Evolutionary conservation across 768 basidiomycete genomes (phyloP).

Genomic region (Phlegmacium glaucopus): DNA sequence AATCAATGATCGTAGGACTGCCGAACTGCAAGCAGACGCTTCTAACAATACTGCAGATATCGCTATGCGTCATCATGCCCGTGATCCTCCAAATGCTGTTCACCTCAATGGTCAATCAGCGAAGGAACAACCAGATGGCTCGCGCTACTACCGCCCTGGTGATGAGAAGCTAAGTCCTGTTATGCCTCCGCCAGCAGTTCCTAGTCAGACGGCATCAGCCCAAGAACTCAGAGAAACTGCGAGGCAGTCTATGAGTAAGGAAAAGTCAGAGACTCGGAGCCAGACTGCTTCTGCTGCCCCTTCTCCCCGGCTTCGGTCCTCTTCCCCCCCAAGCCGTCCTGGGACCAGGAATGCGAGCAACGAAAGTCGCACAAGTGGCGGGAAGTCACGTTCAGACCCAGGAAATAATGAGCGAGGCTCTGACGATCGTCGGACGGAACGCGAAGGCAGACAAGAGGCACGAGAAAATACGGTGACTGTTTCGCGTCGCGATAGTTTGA

Average conservation of each 20-base stretch:
- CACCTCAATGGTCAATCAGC: slow-evolving; percentile 11
- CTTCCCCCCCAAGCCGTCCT: slow-evolving; percentile 62
- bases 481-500: slow-evolving; percentile 48
- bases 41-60: slow-evolving; percentile 6
- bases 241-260: slow-evolving; percentile 57
- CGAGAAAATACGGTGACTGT: slow-evolving; percentile 37
- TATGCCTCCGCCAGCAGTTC: slow-evolving; percentile 78
- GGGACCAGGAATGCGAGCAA: slow-evolving; percentile 68
- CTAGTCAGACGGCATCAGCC: slow-evolving; percentile 75
- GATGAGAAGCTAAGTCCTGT: slow-evolving; percentile 41
- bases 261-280: slow-evolving; percentile 40
- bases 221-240: slow-evolving; percentile 81
- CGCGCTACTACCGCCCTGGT: slow-evolving; percentile 32
- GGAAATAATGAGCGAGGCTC: slow-evolving; percentile 38
- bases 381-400: slow-evolving; percentile 54
- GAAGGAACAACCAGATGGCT: slow-evolving; percentile 25
- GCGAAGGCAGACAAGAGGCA: slow-evolving; percentile 45
- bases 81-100: slow-evolving; percentile 3
- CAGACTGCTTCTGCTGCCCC: slow-evolving; percentile 50
- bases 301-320: slow-evolving; percentile 61
- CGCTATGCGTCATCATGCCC: slow-evolving; percentile 9
- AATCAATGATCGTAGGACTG: slow-evolving; percentile 14
- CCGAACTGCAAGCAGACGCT: slow-evolving; percentile 7
- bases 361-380: slow-evolving; percentile 72
- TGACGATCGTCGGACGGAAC: slow-evolving; percentile 54